A percentile compares a stretch with the other conserved stretches of the same genome.
Conservation (phyloP, 106 monocot genomes). For the Hemerocallis citrina region DNA sequence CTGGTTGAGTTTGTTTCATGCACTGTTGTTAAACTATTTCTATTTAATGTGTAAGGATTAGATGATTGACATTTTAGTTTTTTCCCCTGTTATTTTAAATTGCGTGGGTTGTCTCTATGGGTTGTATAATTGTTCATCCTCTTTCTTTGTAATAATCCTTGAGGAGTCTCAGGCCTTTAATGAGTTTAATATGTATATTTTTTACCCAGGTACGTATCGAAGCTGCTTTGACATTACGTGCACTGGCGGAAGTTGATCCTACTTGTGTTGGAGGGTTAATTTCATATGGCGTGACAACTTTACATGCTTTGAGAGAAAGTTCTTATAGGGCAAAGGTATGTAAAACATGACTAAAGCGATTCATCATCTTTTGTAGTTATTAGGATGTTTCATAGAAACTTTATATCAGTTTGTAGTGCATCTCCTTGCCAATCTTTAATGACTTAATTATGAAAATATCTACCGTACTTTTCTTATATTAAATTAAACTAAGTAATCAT, state of each 20-base stretch:
- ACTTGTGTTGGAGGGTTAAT: slow-evolving; percentile 96
- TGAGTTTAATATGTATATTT: slow-evolving; percentile 8
- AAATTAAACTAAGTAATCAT: no score
- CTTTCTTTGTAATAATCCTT: background rate
- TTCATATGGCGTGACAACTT: slow-evolving; percentile 88
- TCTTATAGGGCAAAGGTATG: slow-evolving; percentile 60
- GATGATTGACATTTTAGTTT: background rate
- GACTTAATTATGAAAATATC: no score
- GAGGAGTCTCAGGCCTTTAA: background rate
- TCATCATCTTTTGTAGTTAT: no score
- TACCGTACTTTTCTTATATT: no score
- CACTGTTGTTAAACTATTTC: no score
- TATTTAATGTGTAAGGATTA: background rate
- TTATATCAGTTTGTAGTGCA: no score
- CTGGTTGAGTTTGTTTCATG: no score
- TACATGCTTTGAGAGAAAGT: slow-evolving; percentile 88
- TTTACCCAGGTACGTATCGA: slow-evolving; percentile 70
- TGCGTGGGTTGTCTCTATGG: background rate
- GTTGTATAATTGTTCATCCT: background rate
- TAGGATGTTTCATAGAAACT: no score
- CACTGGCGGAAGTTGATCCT: slow-evolving; percentile 94
- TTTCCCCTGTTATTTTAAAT: background rate
- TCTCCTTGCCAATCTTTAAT: no score
- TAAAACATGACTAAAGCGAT: no score
- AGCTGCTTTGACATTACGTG: slow-evolving; percentile 86